phyloP scores from a whole-genome alignment of 2,329 filamentous ascomycete genomes.

The Fusarium sarcochroum region DNA sequence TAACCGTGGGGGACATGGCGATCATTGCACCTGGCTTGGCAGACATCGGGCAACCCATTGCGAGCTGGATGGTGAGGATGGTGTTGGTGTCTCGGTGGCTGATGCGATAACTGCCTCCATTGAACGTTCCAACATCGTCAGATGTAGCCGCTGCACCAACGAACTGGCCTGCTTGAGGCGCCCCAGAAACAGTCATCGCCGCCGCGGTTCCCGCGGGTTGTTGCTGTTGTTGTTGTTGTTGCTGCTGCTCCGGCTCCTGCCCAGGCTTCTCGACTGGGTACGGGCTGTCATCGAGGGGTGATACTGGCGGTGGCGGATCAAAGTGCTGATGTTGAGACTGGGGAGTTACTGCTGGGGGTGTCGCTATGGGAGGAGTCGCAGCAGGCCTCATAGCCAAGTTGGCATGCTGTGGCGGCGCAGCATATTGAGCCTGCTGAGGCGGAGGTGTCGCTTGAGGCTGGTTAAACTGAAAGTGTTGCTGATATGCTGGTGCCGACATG shows the following conservation, averaged over 20 bases:
- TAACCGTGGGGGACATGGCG: conserved; percentile 91
- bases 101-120: conserved; percentile 93
- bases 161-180: conserved; percentile 69
- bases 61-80: conserved; percentile 88
- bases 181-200: conserved; percentile 55
- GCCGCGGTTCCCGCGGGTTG: conserved; percentile 47
- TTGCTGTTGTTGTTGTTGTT: conserved; percentile 38
- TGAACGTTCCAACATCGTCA: conserved; percentile 96
- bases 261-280: conserved; percentile 52
- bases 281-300: conserved; percentile 35
- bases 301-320: conserved; percentile 48
- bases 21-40: conserved; percentile 93
- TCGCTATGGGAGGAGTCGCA: conserved; percentile 43
- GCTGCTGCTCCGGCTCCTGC: conserved; percentile 39
- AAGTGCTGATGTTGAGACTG: conserved; percentile 48
- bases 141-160: conserved; percentile 71
- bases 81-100: conserved; percentile 94
- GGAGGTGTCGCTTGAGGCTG: conserved; percentile 45
- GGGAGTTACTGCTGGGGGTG: conserved; percentile 46
- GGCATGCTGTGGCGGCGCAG: conserved; percentile 40
- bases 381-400: conserved; percentile 38
- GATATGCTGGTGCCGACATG: conserved; percentile 39
- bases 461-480: conserved; percentile 45
- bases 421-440: conserved; percentile 44
- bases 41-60: conserved; percentile 85